Evolutionary conservation across 2,329 filamentous ascomycete genomes (phyloP), one percentile per base, ranked within the genome.

Genomic region (Colletotrichum tanaceti): DNA sequence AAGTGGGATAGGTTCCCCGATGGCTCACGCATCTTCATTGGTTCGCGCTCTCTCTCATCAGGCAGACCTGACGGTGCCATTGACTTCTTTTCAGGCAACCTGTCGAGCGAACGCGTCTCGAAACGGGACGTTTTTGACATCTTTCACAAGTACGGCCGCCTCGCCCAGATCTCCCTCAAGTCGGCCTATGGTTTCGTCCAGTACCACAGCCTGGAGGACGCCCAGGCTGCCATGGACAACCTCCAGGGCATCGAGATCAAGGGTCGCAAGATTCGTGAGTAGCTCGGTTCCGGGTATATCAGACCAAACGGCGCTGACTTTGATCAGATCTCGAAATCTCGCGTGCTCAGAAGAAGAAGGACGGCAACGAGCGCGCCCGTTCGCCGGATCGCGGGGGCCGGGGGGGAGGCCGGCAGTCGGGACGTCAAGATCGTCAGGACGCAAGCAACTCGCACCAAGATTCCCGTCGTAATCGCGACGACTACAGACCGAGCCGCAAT

Each of bases 151-250:
- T 94, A 93, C 77, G 96, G 96, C 62, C 91, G 90, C 70, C 84
- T 99, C 54, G 95, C 94, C 2, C 96, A 99, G 77, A 96, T 98
- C 69, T 97, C 94, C 0, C 93, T 98, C 74, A 98, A 98, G 79
- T 94, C 96, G 72, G 94, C 94, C 1, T 98, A 97, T 79, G 96
- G 96, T 1, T 99, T 98, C 77, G 94, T 98, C 43, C 96, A 98
- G 77, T 99, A 97, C 73, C 86, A 97, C 72, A 90, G 93, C 38
- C 82, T 90, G 4, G 84, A 87, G 2, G 91, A 95, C 75, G 97
- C 94, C 72, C 84, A 87, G 65, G 84, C 85, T 53, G 95, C 95
- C 5, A 86, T 98, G 73, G 85, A 91, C 43, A 86, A 86, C 43
- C 89, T 98, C 70, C 93, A 98, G 79, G 93, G 93, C 11, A 87